Base-by-base conservation (phyloP, 768 basidiomycete genomes). In the Hygrophorus pudorinus region DNA sequence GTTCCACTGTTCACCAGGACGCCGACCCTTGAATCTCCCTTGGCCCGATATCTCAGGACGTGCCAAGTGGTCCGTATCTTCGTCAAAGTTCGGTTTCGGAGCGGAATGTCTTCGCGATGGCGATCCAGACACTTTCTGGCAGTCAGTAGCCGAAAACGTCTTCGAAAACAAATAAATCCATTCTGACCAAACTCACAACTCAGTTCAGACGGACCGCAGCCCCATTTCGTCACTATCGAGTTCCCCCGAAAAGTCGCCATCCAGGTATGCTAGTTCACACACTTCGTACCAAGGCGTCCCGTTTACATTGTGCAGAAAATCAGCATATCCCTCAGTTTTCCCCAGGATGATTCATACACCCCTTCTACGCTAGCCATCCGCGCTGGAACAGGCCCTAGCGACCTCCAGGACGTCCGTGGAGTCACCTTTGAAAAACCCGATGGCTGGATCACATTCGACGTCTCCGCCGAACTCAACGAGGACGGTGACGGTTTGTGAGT, bases 141-240 rank as follows among this genome's bases (percentile, higher is more conserved):
- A 98, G 93, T 98, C 61, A 61, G 90, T 73, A 6, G 3, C 20
- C 24, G 7, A 13, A n/a, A 39, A 17, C 17, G 9, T 3, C 33
- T 9, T 35, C 17, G 3, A 13, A 14, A 14, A n/a, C 3, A 4
- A 14, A 39, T 14, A 14, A 39, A 13, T 2, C 3, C n/a, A 17
- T 28, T 32, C n/a, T 32, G 38, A 40, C 41, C 12, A 5, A 31
- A 8, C 24, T 24, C 20, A 8, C 20, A n/a, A n/a, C n/a, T n/a
- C n/a, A 89, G 86, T 59, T 83, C 84, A 2, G 96, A 99, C 57
- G 96, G 96, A 1, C 90, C 94, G 2, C 96, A 99, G 55, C 96
- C 96, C 2, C 94, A 99, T 64, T 85, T 86, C 50, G 87, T 98
- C 55, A 94, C 92, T 0, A 71, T 96, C 40, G 86, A 93, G 58